Evolutionary conservation across 345 rosid species (phyloP).

Genomic region (Chamaenerion angustifolium): DNA sequence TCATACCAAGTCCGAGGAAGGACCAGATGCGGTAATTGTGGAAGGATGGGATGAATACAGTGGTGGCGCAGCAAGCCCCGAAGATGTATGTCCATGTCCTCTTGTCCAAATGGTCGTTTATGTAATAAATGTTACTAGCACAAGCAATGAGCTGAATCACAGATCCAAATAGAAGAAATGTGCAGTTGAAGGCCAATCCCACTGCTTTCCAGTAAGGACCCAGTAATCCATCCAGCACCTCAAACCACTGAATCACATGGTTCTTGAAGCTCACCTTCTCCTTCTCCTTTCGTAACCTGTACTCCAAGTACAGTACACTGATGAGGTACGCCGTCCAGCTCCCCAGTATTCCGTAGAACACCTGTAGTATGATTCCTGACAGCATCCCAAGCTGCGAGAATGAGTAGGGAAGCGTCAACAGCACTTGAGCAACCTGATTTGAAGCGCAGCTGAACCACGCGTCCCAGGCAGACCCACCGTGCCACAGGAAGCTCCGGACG

Average conservation of each 20-base stretch:
- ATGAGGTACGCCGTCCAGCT: conserved; percentile 99
- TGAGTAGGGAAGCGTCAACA: conserved; percentile 85
- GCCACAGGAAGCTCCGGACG: conserved; percentile 73
- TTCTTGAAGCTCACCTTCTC: conserved; percentile 88
- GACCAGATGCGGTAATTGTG: conserved; percentile 99
- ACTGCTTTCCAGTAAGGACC: conserved; percentile 93
- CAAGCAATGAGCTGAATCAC: conserved; percentile 98
- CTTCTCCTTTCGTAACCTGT: conserved; percentile 79
- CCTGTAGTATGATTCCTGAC: conserved; percentile 73
- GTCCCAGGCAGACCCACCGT: conserved; percentile 97
- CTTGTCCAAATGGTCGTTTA: conserved; percentile 90
- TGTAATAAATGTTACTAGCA: conserved; percentile 97
- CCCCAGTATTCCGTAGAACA: conserved; percentile 80
- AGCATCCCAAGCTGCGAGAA: conserved; percentile 94
- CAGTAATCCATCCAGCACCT: conserved; percentile 90
- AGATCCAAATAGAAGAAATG: conserved; percentile 95
- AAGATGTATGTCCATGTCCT: conserved; percentile 98
- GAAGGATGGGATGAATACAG: conserved; percentile 93
- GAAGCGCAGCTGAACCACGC: conserved; percentile 99
- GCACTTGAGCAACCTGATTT: conserved; percentile 98
- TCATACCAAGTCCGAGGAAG: conserved; percentile 95
- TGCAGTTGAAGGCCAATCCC: conserved; percentile 97
- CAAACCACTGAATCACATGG: conserved; percentile 97
- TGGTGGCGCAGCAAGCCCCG: conserved; percentile 99
- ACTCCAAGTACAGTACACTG: conserved; percentile 88